A percentile compares a stretch with the other conserved stretches of the same genome.
Conservation (phyloP, 176 grass and related monocot species). For the Metroxylon sagu region DNA sequence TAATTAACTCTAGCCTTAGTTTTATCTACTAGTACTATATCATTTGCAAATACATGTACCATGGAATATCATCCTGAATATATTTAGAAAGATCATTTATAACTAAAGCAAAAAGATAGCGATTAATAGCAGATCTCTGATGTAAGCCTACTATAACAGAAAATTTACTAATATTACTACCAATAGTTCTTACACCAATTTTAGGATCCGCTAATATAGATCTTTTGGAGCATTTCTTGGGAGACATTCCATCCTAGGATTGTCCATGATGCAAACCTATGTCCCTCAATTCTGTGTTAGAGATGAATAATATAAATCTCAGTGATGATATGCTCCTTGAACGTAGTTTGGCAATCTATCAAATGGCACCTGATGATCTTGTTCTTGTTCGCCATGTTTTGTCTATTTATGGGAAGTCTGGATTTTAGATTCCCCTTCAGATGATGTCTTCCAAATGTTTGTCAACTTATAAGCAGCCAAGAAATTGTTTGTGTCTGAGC, state of each 20-base stretch:
- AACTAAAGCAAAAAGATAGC: no score
- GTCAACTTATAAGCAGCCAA: conserved; percentile 35
- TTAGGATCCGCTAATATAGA: conserved; percentile 39
- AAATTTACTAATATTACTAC: neutral
- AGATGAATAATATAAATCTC: conserved; percentile 66
- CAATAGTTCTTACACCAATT: conserved; percentile 2
- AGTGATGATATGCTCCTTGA: conserved; percentile 52
- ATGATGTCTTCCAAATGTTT: conserved; percentile 51
- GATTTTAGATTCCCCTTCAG: conserved; percentile 47
- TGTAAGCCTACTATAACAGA: conserved; percentile 30
- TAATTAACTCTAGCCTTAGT: no score
- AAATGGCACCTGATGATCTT: conserved; percentile 47
- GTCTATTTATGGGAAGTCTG: conserved; percentile 57
- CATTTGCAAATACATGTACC: no score
- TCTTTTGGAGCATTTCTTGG: conserved; percentile 44
- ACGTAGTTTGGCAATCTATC: conserved; percentile 49
- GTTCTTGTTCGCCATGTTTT: conserved; percentile 51
- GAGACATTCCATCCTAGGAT: conserved; percentile 29
- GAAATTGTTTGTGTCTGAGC: conserved; percentile 31
- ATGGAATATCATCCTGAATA: no score
- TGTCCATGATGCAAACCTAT: conserved; percentile 29
- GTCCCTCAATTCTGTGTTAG: conserved; percentile 42
- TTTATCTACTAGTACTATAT: no score
- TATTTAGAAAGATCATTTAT: no score
- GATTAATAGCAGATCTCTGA: no score